Evolutionary conservation across 1,284 basidiomycete species (phyloP).

Genomic region (Cerrena zonata): DNA sequence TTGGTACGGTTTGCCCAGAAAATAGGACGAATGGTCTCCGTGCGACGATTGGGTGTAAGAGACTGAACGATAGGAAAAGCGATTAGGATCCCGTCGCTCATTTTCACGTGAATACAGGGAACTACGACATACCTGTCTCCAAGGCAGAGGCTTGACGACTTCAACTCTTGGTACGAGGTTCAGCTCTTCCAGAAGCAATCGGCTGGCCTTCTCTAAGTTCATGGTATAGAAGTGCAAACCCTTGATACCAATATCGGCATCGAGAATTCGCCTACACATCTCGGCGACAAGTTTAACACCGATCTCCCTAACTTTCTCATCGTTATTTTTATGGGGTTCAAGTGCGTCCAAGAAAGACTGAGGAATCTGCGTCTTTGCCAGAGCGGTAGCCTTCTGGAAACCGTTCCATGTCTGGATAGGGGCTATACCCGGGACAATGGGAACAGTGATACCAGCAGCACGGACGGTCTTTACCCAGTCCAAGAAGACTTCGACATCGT

Average conservation of each 20-base stretch:
- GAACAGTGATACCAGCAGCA: constrained; percentile 83
- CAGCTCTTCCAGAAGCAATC: constrained; percentile 85
- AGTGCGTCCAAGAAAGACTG: constrained; percentile 74
- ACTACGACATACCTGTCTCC: constrained; percentile 80
- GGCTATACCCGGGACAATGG: constrained; percentile 93
- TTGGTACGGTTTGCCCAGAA: constrained; percentile 93
- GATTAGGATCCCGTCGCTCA: not conserved
- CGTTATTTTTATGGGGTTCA: constrained; percentile 86
- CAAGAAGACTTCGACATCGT: constrained; percentile 82
- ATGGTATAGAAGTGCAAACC: constrained; percentile 97
- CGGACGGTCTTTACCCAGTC: constrained; percentile 81
- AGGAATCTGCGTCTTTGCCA: constrained; percentile 84
- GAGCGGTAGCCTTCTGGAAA: constrained; percentile 85
- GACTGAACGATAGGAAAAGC: constrained; percentile 42
- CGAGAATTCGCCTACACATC: constrained; percentile 78
- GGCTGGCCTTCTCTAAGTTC: constrained; percentile 94
- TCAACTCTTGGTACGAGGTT: constrained; percentile 81
- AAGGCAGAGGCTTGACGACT: constrained; percentile 84
- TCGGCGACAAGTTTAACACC: constrained; percentile 86
- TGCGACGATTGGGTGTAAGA: constrained; percentile 81
- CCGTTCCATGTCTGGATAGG: constrained; percentile 98
- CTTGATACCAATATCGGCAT: constrained; percentile 74
- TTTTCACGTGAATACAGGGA: not conserved
- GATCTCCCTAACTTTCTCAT: constrained; percentile 83
- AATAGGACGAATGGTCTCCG: constrained; percentile 88